phyloP scores from a whole-genome alignment of 441 rosid genomes.

The Corymbia calophylla region DNA sequence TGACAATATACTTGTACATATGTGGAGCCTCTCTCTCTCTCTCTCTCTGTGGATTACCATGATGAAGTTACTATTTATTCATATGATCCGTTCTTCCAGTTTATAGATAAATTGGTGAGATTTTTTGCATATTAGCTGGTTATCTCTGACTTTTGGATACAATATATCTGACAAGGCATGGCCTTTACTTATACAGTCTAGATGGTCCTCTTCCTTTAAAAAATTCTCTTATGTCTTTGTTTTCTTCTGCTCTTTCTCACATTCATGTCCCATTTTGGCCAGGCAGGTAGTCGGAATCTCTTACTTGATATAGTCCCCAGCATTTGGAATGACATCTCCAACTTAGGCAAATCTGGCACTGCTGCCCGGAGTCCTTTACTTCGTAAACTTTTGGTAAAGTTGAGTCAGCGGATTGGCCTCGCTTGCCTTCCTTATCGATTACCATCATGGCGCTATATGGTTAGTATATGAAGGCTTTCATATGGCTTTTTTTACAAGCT shows the following conservation, averaged over 20 bases:
- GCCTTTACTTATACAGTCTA: neutral
- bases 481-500: neutral
- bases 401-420: constrained; percentile 85
- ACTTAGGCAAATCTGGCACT: constrained; percentile 45
- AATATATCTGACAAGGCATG: neutral
- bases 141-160: neutral
- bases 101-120: neutral
- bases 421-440: constrained; percentile 78
- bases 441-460: constrained; percentile 88
- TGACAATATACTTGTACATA: neutral
- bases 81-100: neutral
- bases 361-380: constrained; percentile 77
- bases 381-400: constrained; percentile 76
- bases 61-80: neutral
- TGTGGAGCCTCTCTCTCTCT: neutral
- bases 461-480: constrained; percentile 18
- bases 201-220: neutral
- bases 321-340: constrained; percentile 57
- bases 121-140: neutral
- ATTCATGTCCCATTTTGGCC: constrained; percentile 22
- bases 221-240: neutral
- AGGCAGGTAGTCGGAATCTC: constrained; percentile 67
- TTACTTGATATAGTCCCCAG: constrained; percentile 54
- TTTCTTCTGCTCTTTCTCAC: constrained; percentile 10
- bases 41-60: neutral